Evolutionary conservation across 495 filamentous ascomycete species (phyloP), one percentile per base, ranked within the genome.

Genomic region (Cercophora scortea): DNA sequence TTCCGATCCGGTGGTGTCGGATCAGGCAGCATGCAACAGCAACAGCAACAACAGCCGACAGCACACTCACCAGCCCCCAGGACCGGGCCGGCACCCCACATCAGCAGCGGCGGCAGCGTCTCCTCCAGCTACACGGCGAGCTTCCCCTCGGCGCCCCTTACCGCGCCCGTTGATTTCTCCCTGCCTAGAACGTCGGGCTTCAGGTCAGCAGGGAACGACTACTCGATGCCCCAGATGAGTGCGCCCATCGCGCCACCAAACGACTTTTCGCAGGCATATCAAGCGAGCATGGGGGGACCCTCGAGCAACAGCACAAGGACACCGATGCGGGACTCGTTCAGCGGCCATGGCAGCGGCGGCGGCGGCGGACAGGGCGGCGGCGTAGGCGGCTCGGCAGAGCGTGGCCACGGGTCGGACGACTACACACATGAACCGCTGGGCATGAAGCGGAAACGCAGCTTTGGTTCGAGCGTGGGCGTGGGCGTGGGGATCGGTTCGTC

Each of bases 181-280:
- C 64, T 81, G 10, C 71, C 77, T 8, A 64, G 75, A 32, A 74
- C 76, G 16, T 65, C 72, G 9, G 66, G 66, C 16, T 69, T 66
- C 49, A 60, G 70, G 51, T 64, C 58, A 8, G 59, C 66, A n/a
- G 62, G 68, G 15, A 64, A 62, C 11, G 75, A 80, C 50, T 79
- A 78, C 61, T 73, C 72, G 11, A 78, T 79, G 59, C 73, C 76
- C 5, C 76, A 79, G 58, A 70, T 80, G 68, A 77, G 74, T 59
- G 76, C 76, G 4, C 77, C 77, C 12, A 79, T 80, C 59, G 72
- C 72, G 6, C 73, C 75, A 34, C 69, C 75, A 1, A 70, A 70
- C 47, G 76, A 80, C 42, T 80, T 79, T 51, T 70, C 67, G 9
- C 71, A 74, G 59, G 72, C 71, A n/a, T 64, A 76, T 48, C 73